Percentiles rank a stretch among this genome's conserved stretches.
Evolutionary conservation across 208 protist genomes (phyloP).

Genomic region (Leishmania amazonensis): DNA sequence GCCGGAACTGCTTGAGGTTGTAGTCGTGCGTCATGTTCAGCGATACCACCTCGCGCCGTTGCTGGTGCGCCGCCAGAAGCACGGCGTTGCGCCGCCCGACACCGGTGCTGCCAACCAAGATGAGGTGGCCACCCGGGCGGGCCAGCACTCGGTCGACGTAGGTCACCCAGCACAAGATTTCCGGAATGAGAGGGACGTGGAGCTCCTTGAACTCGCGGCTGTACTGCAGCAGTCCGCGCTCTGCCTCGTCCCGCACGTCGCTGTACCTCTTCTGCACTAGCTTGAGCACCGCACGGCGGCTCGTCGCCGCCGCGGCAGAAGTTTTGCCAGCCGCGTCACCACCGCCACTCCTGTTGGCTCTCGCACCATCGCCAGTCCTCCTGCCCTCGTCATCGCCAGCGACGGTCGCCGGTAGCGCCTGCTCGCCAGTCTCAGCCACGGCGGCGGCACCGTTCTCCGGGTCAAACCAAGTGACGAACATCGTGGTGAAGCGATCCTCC

Average conservation of each 20-base stretch:
- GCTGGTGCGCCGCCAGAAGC: conserved; percentile 82
- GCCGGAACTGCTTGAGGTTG: conserved; percentile 85
- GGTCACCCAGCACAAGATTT: conserved; percentile 90
- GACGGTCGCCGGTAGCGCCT: neutral
- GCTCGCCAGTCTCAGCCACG: neutral
- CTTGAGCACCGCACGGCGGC: conserved; percentile 16
- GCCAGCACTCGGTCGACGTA: conserved; percentile 92
- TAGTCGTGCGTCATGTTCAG: conserved; percentile 94
- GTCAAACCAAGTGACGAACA: conserved; percentile 90
- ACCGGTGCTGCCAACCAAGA: conserved; percentile 94
- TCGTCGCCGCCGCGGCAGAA: neutral
- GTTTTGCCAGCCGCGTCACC: neutral
- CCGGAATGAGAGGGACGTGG: conserved; percentile 91
- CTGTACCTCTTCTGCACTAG: conserved; percentile 80
- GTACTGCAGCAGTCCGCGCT: conserved; percentile 91
- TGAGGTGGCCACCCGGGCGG: conserved; percentile 83
- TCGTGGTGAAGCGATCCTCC: conserved; percentile 75
- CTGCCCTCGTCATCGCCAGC: neutral
- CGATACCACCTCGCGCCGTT: conserved; percentile 84
- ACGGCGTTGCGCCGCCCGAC: conserved; percentile 89
- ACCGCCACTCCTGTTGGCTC: neutral
- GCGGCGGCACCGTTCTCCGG: conserved; percentile 5
- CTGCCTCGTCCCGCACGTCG: conserved; percentile 72
- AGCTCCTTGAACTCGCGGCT: conserved; percentile 95
- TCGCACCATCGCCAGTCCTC: neutral